Base-by-base conservation (phyloP, 495 filamentous ascomycete species). In the Penicillium egyptiacum region DNA sequence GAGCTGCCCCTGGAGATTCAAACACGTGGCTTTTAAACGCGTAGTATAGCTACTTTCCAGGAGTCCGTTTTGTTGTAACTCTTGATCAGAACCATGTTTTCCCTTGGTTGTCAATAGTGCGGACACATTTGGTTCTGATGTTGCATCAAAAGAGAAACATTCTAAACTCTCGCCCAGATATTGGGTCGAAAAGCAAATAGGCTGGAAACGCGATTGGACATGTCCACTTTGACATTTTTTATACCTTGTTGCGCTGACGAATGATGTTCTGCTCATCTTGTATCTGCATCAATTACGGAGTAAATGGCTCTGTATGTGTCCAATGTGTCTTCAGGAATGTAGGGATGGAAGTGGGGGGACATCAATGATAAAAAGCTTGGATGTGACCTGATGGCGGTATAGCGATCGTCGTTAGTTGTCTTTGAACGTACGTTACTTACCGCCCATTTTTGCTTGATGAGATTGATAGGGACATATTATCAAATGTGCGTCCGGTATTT, bases 111-210 rank as follows among this genome's bases (percentile, higher is more conserved):
- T 4, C 25, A 11, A 16, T 35, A 20, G 37, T 43, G 25, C 12
- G 28, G 39, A 26, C 23, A 9, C 3, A 12, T 22, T 16, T 40
- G 2, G 6, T 52, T 17, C 52, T 25, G 41, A 50, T 50, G 55
- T 58, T 47, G 48, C 48, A 58, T 58, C 40, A 26, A 44, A 14
- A n/a, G 22, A 37, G 48, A 50, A 50, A 50, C 41, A 46, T 31
- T 37, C 11, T 40, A 16, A 50, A 42, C 54, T 50, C 43, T 56
- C 14, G 9, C 25, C 5, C 42, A 25, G 52, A 43, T 3, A 46
- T 54, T 1, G 26, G 35, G 12, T 23, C 43, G 16, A 26, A 42
- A 30, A 19, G 7, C 20, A 26, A 46, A 25, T n/a, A 12, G 20
- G 9, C 42, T 5, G 4, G n/a, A 19, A 1, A n/a, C n/a, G 12